phyloP scores from a whole-genome alignment of 2,329 filamentous ascomycete genomes.

The Fusarium vanettenii region DNA sequence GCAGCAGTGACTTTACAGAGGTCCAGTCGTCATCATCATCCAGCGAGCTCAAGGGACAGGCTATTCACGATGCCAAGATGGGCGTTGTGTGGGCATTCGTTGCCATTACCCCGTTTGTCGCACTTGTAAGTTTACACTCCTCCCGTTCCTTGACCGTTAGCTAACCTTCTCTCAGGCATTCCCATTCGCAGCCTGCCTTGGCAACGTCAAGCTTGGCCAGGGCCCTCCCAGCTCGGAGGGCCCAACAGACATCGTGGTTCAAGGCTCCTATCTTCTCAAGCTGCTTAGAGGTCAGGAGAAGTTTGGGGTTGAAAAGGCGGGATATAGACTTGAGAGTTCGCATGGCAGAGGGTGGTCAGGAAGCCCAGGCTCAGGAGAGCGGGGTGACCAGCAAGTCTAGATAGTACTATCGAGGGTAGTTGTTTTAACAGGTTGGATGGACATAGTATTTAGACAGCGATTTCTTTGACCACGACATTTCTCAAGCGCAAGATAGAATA shows the following conservation, averaged over 20 bases:
- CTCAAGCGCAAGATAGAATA: conserved; percentile 7
- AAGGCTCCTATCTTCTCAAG: conserved; percentile 46
- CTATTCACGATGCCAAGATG: conserved; percentile 49
- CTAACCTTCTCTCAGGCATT: conserved; percentile 39
- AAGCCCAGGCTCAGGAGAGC: conserved; percentile 2
- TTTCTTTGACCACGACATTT: not conserved
- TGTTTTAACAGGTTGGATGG: not conserved
- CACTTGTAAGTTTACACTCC: conserved; percentile 45
- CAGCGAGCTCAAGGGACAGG: conserved; percentile 14
- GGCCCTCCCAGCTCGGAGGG: conserved; percentile 41
- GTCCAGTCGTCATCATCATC: conserved; percentile 28
- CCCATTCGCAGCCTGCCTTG: conserved; percentile 43
- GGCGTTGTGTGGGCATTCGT: conserved; percentile 76
- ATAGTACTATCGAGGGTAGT: not conserved
- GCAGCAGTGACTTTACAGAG: conserved; percentile 39
- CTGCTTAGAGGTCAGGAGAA: conserved; percentile 34
- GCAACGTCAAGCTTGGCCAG: conserved; percentile 47
- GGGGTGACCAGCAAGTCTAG: conserved; percentile 13
- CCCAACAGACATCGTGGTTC: conserved; percentile 43
- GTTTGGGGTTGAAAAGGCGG: conserved; percentile 24
- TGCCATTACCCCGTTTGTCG: conserved; percentile 69
- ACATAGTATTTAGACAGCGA: not conserved
- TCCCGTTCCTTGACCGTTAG: not conserved
- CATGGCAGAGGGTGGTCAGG: conserved; percentile 11
- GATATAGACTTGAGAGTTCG: conserved; percentile 27